These are phyloP conservation scores for Hanseniaspora singularis DNA, from an alignment of 805 yeast genomes.

Conservation along the genomic window DNA sequence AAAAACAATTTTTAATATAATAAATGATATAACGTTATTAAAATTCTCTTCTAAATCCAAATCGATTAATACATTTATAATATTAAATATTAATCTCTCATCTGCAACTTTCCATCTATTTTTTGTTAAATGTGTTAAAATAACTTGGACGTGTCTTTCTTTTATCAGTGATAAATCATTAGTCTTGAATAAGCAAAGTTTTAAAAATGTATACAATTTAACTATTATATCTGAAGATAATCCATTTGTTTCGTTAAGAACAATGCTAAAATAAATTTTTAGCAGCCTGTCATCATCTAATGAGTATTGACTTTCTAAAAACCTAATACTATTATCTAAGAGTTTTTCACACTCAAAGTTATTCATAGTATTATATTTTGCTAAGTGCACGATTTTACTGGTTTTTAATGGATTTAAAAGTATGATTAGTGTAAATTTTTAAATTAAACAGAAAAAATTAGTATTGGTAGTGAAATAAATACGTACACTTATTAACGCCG, in stretches of 20 bases:
- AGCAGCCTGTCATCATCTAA: not conserved
- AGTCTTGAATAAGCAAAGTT: not conserved
- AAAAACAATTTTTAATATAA: constrained; percentile 4
- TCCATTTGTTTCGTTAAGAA: not conserved
- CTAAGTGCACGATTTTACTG: too few species aligned
- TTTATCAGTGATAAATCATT: not conserved
- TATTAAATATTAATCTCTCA: constrained; percentile 1
- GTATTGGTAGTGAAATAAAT: too few species aligned
- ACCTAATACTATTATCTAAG: too few species aligned
- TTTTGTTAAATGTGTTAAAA: not conserved
- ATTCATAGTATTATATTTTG: too few species aligned
- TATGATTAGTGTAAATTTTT: too few species aligned
- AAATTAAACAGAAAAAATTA: too few species aligned
- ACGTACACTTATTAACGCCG: too few species aligned
- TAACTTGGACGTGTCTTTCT: not conserved
- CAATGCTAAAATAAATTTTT: not conserved
- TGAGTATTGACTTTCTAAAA: too few species aligned
- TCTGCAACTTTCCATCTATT: not conserved
- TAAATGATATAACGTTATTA: not conserved
- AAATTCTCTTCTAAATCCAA: not conserved
- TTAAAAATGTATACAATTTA: not conserved
- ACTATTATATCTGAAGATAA: too few species aligned
- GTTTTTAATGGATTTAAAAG: too few species aligned
- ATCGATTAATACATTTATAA: not conserved
- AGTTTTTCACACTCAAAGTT: too few species aligned